A percentile compares a stretch with the other conserved stretches of the same genome.
These are phyloP conservation scores for Fonsecaea multimorphosa DNA, from an alignment of 2,329 filamentous ascomycete genomes.

Conservation along the genomic window DNA sequence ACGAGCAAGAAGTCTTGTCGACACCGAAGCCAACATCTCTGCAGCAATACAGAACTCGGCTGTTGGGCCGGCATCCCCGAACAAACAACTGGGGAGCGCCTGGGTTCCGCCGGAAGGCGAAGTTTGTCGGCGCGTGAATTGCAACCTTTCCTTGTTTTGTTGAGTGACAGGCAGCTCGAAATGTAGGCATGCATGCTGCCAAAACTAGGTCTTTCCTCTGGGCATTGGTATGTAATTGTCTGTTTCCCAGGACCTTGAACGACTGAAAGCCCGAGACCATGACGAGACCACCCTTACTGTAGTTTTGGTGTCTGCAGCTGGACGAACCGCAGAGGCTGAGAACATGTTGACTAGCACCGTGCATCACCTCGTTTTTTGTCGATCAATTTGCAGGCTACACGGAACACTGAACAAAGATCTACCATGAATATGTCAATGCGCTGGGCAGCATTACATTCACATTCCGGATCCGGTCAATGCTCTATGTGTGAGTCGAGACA, in stretches of 20 bases:
- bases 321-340: background rate
- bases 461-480: background rate
- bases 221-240: background rate
- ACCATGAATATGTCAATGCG: background rate
- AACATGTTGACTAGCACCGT: background rate
- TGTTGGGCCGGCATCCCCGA: constrained; percentile 23
- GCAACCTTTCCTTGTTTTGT: background rate
- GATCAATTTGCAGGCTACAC: background rate
- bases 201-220: background rate
- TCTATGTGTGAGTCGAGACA: background rate
- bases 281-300: background rate
- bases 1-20: background rate
- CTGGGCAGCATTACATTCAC: background rate
- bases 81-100: constrained; percentile 22
- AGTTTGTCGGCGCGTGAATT: constrained; percentile 29
- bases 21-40: constrained; percentile 21
- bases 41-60: constrained; percentile 21
- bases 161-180: background rate
- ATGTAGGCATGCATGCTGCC: background rate
- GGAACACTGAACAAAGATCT: background rate
- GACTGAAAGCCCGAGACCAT: background rate
- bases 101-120: constrained; percentile 22
- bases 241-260: background rate
- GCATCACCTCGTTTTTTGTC: background rate
- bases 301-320: background rate